Evolutionary conservation across 805 yeast species (phyloP), one percentile per base, ranked within the genome.

Genomic region (Nakazawaea peltata): DNA sequence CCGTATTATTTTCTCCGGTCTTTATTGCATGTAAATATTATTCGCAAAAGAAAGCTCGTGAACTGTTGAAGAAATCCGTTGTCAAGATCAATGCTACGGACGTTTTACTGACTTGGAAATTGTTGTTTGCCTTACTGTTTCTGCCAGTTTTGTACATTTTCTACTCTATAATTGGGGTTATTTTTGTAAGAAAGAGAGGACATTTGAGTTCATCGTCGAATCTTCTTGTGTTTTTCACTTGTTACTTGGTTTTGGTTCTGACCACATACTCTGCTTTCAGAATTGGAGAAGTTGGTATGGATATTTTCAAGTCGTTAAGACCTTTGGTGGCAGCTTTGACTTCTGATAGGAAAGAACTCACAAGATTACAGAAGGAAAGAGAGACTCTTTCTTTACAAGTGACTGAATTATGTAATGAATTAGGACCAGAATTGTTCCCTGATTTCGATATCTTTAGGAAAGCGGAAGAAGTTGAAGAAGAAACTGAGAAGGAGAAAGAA

Each of bases 71-170:
- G 12, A 72, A 69, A n/a, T 87, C 97, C 0, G 66, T 81, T 1
- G 98, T 90, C 13, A 90, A 90, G 54, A 77, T 90, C 41, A 78
- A 74, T 46, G 98, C 94, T 10, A 81, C 77, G 36, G 98, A 90
- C 54, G 97, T 90, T 10, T 69, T 92, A 34, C 97, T 95, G 0
- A 86, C 97, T 2, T 90, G 98, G 98, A 90, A 90, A 57, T 79
- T 90, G 19, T 63, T 90, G 40, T 83, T 90, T 33, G 83, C 92
- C 12, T 68, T 90, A 69, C 92, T 85, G 12, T 61, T 83, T 31
- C 92, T 97, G 0, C 98, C 98, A 0, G 54, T 82, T 14, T 63
- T 90, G 24, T 90, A 90, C 60, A 72, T 78, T 29, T 59, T 79
- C 39, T 92, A 92, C 58, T 88, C 97, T 0, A 47, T 74, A 3